These are phyloP conservation scores for Solanum arcanum DNA, from an alignment of 257 asterid genomes.

Conservation along the genomic window DNA sequence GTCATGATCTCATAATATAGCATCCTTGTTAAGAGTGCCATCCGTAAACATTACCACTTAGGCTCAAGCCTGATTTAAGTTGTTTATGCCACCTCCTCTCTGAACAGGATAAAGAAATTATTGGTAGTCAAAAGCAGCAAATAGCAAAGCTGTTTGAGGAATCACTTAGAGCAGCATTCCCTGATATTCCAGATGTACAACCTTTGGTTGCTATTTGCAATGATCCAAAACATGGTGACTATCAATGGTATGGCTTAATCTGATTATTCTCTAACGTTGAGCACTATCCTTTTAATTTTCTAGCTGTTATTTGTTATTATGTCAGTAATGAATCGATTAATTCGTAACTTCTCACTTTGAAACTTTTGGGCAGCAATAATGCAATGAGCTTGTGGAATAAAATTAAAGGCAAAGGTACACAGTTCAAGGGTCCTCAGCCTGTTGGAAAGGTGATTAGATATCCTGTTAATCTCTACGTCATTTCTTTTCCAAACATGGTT, in stretches of 20 bases:
- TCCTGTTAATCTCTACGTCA: not conserved
- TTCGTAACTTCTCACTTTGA: not conserved
- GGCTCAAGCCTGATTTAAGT: not conserved
- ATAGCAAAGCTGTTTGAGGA: slow-evolving; percentile 47
- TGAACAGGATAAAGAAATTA: slow-evolving; percentile 33
- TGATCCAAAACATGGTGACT: slow-evolving; percentile 64
- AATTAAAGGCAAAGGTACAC: slow-evolving; percentile 52
- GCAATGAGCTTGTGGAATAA: slow-evolving; percentile 90
- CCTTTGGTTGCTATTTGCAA: slow-evolving; percentile 69
- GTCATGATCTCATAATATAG: slow-evolving; percentile 4
- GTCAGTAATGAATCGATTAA: not conserved
- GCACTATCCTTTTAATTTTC: not conserved
- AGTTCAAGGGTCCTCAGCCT: slow-evolving; percentile 60
- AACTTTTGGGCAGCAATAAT: slow-evolving; percentile 58
- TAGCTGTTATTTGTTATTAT: not conserved
- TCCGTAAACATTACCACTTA: not conserved
- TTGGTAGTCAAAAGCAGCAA: slow-evolving; percentile 57
- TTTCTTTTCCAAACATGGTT: not conserved
- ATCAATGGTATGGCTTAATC: slow-evolving; percentile 57
- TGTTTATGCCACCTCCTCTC: not conserved
- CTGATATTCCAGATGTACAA: slow-evolving; percentile 42
- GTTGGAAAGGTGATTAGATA: slow-evolving; percentile 60
- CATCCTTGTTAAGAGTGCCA: not conserved
- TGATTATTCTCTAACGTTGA: not conserved
- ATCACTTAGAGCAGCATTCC: slow-evolving; percentile 47